A percentile compares a stretch with the other conserved stretches of the same genome.
Evolutionary conservation across 768 basidiomycete species (phyloP).

Genomic region (Chlorophyllum brunneum): DNA sequence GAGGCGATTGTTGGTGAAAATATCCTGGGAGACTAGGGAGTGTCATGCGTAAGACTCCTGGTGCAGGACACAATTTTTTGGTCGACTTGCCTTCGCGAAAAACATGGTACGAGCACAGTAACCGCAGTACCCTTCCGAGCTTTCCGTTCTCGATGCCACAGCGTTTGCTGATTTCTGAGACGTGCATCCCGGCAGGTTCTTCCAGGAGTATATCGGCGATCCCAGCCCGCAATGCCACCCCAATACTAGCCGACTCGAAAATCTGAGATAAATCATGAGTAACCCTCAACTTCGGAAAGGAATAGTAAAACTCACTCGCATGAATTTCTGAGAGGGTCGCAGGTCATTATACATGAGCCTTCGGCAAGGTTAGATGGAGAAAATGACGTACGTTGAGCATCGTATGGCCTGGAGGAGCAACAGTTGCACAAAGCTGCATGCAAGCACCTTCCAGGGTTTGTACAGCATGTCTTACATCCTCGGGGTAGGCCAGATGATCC

Average conservation of each 20-base stretch:
- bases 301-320: constrained; percentile 12
- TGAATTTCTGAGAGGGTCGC: constrained; percentile 7
- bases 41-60: constrained; percentile 20
- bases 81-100: constrained; percentile 31
- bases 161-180: constrained; percentile 20
- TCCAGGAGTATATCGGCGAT: constrained; percentile 26
- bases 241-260: constrained; percentile 21
- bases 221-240: constrained; percentile 17
- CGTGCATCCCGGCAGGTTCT: constrained; percentile 27
- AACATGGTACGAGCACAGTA: constrained; percentile 27
- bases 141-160: constrained; percentile 26
- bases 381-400: constrained; percentile 21
- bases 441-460: constrained; percentile 27
- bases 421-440: constrained; percentile 22
- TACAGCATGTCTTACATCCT: constrained; percentile 19
- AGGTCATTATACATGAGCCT: neutral
- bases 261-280: constrained; percentile 11
- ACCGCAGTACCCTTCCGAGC: constrained; percentile 27
- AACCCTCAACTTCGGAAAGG: neutral
- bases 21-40: constrained; percentile 28
- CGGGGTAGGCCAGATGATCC: constrained; percentile 13
- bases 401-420: constrained; percentile 21
- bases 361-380: too few species aligned
- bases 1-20: constrained; percentile 40
- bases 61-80: neutral